A percentile compares a stretch with the other conserved stretches of the same genome.
Conservation (phyloP, 2,329 filamentous ascomycete genomes). For the Colletotrichum liriopes region DNA sequence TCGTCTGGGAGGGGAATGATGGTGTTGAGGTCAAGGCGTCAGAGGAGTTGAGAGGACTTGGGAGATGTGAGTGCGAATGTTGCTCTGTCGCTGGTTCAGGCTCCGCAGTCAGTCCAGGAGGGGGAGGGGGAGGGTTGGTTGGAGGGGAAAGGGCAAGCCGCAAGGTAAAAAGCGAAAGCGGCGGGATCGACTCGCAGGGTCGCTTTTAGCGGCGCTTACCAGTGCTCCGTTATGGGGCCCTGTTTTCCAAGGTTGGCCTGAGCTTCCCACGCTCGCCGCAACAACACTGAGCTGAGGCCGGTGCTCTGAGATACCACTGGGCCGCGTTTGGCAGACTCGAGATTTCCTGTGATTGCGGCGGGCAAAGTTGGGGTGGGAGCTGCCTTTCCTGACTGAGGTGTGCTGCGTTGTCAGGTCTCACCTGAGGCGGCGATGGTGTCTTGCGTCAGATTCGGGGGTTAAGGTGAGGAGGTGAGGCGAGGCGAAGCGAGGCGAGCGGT, state of each 20-base stretch:
- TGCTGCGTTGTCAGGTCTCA: constrained; percentile 26
- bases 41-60: constrained; percentile 16
- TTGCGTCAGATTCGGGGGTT: neutral
- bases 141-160: constrained; percentile 31
- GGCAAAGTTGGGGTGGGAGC: neutral
- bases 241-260: constrained; percentile 8
- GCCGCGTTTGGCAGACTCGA: no score
- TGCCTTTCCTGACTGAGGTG: neutral
- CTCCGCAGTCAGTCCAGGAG: constrained; percentile 18
- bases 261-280: constrained; percentile 22
- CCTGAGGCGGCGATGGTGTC: constrained; percentile 24
- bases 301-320: neutral
- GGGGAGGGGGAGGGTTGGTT: constrained; percentile 18
- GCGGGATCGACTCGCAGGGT: constrained; percentile 39
- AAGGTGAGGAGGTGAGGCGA: neutral
- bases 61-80: constrained; percentile 31
- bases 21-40: constrained; percentile 17
- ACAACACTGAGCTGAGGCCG: neutral
- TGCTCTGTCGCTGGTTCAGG: constrained; percentile 14
- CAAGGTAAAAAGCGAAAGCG: constrained; percentile 8
- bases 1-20: constrained; percentile 16
- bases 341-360: neutral
- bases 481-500: constrained; percentile 15
- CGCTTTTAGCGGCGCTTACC: constrained; percentile 39
- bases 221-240: constrained; percentile 24